These are phyloP conservation scores for Sugiyamaella xylanicola DNA, from an alignment of 1,139 yeast species.

Conservation along the genomic window DNA sequence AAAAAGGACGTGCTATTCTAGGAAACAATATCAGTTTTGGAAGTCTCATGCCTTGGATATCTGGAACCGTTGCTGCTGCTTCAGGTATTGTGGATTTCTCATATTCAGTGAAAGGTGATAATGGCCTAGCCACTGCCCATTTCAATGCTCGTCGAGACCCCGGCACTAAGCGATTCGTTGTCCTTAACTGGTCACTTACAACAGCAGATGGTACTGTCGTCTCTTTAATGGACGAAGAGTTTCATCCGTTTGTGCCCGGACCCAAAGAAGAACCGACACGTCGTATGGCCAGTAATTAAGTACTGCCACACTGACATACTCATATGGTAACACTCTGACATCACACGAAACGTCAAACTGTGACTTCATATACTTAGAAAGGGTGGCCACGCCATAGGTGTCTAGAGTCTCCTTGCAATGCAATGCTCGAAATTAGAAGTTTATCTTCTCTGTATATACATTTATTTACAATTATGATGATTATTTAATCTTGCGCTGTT, in stretches of 20 bases:
- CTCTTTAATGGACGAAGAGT: constrained; percentile 42
- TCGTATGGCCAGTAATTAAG: constrained; percentile 21
- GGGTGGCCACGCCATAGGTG: too few species aligned
- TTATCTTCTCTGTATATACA: constrained; percentile 15
- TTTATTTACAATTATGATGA: background rate
- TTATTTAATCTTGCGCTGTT: constrained; percentile 89
- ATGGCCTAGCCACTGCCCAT: constrained; percentile 40
- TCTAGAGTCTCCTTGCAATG: too few species aligned
- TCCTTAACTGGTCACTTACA: constrained; percentile 43
- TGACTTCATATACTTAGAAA: too few species aligned
- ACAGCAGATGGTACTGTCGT: constrained; percentile 36
- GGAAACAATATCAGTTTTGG: constrained; percentile 78
- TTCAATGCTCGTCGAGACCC: constrained; percentile 42
- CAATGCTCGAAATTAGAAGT: background rate
- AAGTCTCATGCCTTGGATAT: constrained; percentile 82
- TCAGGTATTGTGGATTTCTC: constrained; percentile 75
- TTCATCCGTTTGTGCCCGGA: constrained; percentile 42
- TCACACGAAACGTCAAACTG: too few species aligned
- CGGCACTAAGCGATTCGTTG: constrained; percentile 36
- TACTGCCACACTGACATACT: background rate
- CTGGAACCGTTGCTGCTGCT: constrained; percentile 81
- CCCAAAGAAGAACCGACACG: constrained; percentile 40
- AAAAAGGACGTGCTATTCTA: constrained; percentile 60
- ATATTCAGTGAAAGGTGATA: constrained; percentile 67
- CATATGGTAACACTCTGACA: background rate